phyloP scores from a whole-genome alignment of 202 grass and related monocot genomes.

The Saccharum hybrid region DNA sequence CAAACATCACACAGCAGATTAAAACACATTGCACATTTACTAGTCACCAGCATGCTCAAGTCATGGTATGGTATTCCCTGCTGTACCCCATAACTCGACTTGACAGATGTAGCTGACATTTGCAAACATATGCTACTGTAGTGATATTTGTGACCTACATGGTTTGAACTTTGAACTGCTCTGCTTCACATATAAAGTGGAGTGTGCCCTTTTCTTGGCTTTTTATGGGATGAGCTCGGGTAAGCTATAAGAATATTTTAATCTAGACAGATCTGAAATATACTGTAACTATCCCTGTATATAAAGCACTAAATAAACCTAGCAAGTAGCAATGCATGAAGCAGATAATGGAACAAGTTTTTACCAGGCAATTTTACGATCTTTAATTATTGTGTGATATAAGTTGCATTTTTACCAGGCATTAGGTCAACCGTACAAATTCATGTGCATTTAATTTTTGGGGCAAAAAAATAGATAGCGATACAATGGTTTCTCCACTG shows the following conservation, averaged over 20 bases:
- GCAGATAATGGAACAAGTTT: neutral
- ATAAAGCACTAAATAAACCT: slow-evolving; percentile 19
- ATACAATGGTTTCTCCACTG: neutral
- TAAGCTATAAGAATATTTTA: neutral
- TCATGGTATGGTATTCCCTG: neutral
- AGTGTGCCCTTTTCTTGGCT: neutral
- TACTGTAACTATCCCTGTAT: neutral
- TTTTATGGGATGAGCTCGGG: neutral
- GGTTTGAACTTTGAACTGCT: neutral
- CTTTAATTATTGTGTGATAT: neutral
- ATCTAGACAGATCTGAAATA: slow-evolving; percentile 12
- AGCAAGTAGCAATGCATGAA: neutral
- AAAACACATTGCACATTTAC: neutral
- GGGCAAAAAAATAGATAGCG: neutral
- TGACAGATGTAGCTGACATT: neutral
- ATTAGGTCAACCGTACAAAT: neutral
- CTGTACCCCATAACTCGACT: neutral
- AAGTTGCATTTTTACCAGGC: neutral
- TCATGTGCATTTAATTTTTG: neutral
- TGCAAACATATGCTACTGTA: slow-evolving; percentile 2
- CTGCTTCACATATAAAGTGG: slow-evolving; percentile 7
- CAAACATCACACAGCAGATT: neutral
- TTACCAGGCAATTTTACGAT: neutral
- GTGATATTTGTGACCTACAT: neutral
- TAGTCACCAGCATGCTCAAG: neutral